Percentiles rank a stretch among this genome's conserved stretches.
Evolutionary conservation across 495 filamentous ascomycete genomes (phyloP).

Genomic region (Rusavskia elegans): DNA sequence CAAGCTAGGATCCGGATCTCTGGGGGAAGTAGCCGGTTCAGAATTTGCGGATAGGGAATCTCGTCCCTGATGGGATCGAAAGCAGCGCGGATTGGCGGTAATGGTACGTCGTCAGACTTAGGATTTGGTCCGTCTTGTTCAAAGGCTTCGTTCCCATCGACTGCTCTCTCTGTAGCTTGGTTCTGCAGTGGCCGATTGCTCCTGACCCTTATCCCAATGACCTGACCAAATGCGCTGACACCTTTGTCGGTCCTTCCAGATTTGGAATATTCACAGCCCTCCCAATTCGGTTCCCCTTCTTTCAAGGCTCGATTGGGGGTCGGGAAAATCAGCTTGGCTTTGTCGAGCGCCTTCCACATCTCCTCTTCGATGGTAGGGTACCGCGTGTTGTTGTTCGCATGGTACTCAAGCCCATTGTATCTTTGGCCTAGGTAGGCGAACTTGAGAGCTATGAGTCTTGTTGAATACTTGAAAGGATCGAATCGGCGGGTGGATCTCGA

Average conservation of each 20-base stretch:
- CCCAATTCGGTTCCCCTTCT: slow-evolving; percentile 45
- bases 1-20: slow-evolving; percentile 87
- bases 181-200: slow-evolving; percentile 46
- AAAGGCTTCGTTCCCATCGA: not conserved
- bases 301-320: slow-evolving; percentile 27
- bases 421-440: slow-evolving; percentile 81
- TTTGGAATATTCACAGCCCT: slow-evolving; percentile 76
- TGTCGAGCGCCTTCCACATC: slow-evolving; percentile 76
- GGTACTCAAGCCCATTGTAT: slow-evolving; percentile 86
- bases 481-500: slow-evolving; percentile 29
- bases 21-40: slow-evolving; percentile 76
- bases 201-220: slow-evolving; percentile 66
- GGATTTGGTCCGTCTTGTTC: not conserved
- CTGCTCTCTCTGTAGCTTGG: not conserved
- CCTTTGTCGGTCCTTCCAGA: slow-evolving; percentile 86
- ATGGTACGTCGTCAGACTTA: slow-evolving; percentile 11
- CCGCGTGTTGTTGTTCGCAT: slow-evolving; percentile 44
- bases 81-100: slow-evolving; percentile 19
- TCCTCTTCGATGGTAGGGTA: slow-evolving; percentile 78
- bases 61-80: slow-evolving; percentile 74
- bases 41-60: slow-evolving; percentile 58
- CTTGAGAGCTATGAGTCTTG: slow-evolving; percentile 76
- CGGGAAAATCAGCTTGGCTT: slow-evolving; percentile 65
- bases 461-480: slow-evolving; percentile 67
- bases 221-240: slow-evolving; percentile 94